Percentiles rank a stretch among this genome's conserved stretches.
These are phyloP conservation scores for Neoarthrinium moseri DNA, from an alignment of 2,329 filamentous ascomycete species.

Conservation along the genomic window DNA sequence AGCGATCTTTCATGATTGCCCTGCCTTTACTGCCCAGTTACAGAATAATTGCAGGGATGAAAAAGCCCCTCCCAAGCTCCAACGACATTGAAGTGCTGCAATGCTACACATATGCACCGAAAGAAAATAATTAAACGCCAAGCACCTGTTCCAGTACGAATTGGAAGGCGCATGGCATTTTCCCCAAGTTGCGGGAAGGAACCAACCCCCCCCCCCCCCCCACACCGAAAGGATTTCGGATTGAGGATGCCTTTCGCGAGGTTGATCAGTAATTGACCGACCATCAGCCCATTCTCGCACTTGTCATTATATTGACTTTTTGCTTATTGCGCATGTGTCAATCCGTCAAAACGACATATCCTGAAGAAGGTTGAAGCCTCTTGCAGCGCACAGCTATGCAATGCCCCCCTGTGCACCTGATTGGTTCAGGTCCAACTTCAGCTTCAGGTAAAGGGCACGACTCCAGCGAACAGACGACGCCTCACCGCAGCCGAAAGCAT, in stretches of 20 bases:
- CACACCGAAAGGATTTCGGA: background rate
- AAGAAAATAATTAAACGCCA: background rate
- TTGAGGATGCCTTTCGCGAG: background rate
- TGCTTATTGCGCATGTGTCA: too few species aligned
- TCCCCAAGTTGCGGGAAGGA: background rate
- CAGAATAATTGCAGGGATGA: background rate
- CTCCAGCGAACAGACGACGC: background rate
- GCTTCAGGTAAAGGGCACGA: background rate
- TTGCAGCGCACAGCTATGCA: background rate
- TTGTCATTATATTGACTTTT: too few species aligned
- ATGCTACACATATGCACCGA: background rate
- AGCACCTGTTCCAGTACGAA: background rate
- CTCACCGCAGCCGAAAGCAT: background rate
- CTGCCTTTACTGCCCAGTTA: background rate
- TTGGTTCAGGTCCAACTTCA: slow-evolving; percentile 1
- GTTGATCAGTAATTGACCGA: too few species aligned
- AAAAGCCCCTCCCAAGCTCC: background rate
- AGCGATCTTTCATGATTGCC: background rate
- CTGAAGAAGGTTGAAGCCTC: background rate
- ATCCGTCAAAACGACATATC: background rate
- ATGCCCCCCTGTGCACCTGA: background rate
- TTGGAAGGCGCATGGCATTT: background rate
- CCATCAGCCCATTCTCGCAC: too few species aligned
- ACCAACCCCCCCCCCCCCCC: background rate
- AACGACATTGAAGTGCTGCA: background rate